Evolutionary conservation across 2,329 filamentous ascomycete species (phyloP).

Genomic region (Chrysoporthe austroafricana): DNA sequence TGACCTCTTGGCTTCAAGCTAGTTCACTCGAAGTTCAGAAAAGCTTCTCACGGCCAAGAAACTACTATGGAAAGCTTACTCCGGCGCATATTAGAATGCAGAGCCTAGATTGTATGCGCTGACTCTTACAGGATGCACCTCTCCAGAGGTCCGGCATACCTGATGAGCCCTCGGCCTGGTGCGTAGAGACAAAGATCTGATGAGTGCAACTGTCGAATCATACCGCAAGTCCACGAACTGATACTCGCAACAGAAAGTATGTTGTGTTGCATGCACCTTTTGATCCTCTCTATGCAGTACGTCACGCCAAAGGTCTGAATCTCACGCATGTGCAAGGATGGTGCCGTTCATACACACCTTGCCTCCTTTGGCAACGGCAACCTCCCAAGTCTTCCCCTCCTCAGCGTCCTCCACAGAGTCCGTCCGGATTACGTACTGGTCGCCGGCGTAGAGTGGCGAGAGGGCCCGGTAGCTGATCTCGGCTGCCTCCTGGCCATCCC

Average conservation of each 20-base stretch:
- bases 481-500: constrained; percentile 40
- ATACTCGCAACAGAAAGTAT: no score
- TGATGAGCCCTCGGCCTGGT: no score
- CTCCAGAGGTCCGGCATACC: no score
- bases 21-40: no score
- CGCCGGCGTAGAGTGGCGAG: constrained; percentile 70
- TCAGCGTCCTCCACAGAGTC: constrained; percentile 44
- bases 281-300: neutral
- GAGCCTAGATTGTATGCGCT: no score
- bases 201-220: no score
- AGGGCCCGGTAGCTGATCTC: constrained; percentile 69
- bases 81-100: no score
- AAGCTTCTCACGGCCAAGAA: no score
- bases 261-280: neutral
- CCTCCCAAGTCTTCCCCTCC: constrained; percentile 43
- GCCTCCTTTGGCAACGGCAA: constrained; percentile 50
- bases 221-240: no score
- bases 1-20: neutral
- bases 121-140: no score
- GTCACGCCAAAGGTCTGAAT: neutral
- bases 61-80: no score
- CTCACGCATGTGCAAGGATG: constrained; percentile 29
- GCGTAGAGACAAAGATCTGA: no score
- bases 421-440: constrained; percentile 65
- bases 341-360: constrained; percentile 43